A percentile compares a stretch with the other conserved stretches of the same genome.
Conservation (phyloP, 2,329 filamentous ascomycete species). For the Achaetomium macrosporum region DNA sequence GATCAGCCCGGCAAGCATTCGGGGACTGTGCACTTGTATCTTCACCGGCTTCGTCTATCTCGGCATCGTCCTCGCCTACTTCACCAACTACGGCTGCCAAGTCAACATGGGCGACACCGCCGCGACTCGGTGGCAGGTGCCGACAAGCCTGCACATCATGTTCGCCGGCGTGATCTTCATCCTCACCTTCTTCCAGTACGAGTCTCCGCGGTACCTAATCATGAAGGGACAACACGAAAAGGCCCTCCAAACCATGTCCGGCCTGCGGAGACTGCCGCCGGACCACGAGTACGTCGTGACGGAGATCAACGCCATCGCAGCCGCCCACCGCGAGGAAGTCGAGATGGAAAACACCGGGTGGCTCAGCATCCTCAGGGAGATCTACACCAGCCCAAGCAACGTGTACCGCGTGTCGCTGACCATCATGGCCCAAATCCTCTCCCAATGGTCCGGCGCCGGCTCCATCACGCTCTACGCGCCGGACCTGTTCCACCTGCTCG, state of each 20-base stretch:
- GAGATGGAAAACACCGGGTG: slow-evolving; percentile 63
- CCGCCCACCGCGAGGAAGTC: slow-evolving; percentile 62
- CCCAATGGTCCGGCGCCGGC: slow-evolving; percentile 68
- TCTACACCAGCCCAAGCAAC: slow-evolving; percentile 62
- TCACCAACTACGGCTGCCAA: slow-evolving; percentile 59
- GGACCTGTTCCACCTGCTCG: slow-evolving; percentile 66
- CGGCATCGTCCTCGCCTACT: slow-evolving; percentile 74
- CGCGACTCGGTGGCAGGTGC: slow-evolving; percentile 51
- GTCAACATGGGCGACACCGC: slow-evolving; percentile 44
- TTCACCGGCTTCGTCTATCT: slow-evolving; percentile 69
- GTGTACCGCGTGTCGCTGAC: slow-evolving; percentile 67
- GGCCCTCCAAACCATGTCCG: slow-evolving; percentile 50
- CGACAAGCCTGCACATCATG: slow-evolving; percentile 70
- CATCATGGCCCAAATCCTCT: slow-evolving; percentile 62
- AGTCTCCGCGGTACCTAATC: slow-evolving; percentile 66
- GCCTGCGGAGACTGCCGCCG: slow-evolving; percentile 52
- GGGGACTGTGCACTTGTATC: slow-evolving; percentile 67
- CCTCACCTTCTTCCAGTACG: slow-evolving; percentile 62
- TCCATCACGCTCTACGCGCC: slow-evolving; percentile 73
- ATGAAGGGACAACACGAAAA: slow-evolving; percentile 56
- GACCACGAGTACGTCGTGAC: slow-evolving; percentile 56
- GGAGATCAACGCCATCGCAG: slow-evolving; percentile 60
- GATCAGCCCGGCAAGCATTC: slow-evolving; percentile 61
- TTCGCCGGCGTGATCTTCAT: slow-evolving; percentile 67
- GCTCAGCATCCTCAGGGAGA: slow-evolving; percentile 61